Evolutionary conservation across 202 grass and related monocot genomes (phyloP), one percentile per base, ranked within the genome.

Genomic region (Cymbopogon flexuosus): DNA sequence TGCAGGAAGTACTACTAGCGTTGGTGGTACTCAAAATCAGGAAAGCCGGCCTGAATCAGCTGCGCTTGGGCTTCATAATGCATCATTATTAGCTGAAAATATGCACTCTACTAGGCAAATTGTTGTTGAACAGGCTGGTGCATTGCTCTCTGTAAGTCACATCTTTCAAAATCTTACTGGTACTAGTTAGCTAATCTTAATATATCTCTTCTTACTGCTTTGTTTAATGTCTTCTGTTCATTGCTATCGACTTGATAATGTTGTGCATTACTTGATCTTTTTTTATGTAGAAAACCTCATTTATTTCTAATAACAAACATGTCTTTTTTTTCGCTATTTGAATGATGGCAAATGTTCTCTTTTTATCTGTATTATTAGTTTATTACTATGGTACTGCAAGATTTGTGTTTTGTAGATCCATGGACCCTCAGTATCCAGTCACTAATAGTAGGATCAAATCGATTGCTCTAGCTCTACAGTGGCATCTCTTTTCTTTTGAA

Each of bases 81-180:
- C 85, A 81, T 79, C 86, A 63, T 88, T 86, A 68, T 85, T 99
- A 72, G 85, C 82, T 73, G 90, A 93, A 88, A 79, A 87, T 69
- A 77, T 94, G 85, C 76, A 80, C 4, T 89, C 88, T 74, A 93
- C 88, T 67, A 90, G 87, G 76, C 87, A 86, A 47, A 83, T 95
- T 80, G 57, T 98, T 85, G 82, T 79, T 81, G 89, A 85, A 47
- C 90, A 91, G 47, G 84, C 90, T 79, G 88, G 83, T 83, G 62
- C 14, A 73, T 90, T 88, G 83, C 81, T 97, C 88, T 87, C 79
- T 80, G 90, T 95, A 93, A 62, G 92, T 86, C 22, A 1, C 81
- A 72, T 71, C 40, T 90, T 79, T 72, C 16, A 61, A 41, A 76
- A 21, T 85, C 70, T 78, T 42, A 18, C 56, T 6, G 9, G 8